A percentile compares a stretch with the other conserved stretches of the same genome.
Evolutionary conservation across 108 stramenopile species (phyloP).

Genomic region (Skeletonema costatum): DNA sequence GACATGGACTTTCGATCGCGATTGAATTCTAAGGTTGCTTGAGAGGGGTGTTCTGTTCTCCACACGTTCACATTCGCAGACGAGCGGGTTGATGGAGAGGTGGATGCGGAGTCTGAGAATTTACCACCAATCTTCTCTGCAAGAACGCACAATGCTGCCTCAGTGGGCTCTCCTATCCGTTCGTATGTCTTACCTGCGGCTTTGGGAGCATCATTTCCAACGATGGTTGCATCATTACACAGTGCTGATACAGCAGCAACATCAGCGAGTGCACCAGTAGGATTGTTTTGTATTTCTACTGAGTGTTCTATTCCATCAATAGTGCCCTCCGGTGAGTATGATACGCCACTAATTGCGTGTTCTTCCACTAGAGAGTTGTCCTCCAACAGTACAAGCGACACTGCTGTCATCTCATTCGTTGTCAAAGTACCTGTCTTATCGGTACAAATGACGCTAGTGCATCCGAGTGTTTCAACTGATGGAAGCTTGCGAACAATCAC

Average conservation of each 20-base stretch:
- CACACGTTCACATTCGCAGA: conserved; percentile 72
- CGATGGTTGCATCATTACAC: conserved; percentile 86
- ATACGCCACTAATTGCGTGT: conserved; percentile 70
- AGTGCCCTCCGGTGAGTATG: conserved; percentile 76
- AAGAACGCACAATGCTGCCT: conserved; percentile 93
- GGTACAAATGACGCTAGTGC: conserved; percentile 89
- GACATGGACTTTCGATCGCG: conserved; percentile 86
- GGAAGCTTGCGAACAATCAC: conserved; percentile 90
- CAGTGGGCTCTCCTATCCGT: conserved; percentile 94
- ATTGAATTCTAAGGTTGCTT: conserved; percentile 95
- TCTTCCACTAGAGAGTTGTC: conserved; percentile 45
- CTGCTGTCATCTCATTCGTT: conserved; percentile 98
- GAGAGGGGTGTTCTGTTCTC: conserved; percentile 60
- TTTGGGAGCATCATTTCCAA: conserved; percentile 55
- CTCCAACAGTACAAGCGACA: conserved; percentile 70
- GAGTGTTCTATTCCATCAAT: conserved; percentile 64
- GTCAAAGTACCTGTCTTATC: conserved; percentile 99
- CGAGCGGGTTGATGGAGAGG: conserved; percentile 58
- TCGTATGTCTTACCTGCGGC: conserved; percentile 37
- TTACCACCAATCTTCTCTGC: conserved; percentile 87
- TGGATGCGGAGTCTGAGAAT: neutral
- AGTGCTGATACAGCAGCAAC: conserved; percentile 74
- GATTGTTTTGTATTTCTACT: conserved; percentile 46
- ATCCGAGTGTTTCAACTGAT: conserved; percentile 97
- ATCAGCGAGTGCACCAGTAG: conserved; percentile 62